These are phyloP conservation scores for Ramalina intermedia DNA, from an alignment of 495 filamentous ascomycete species.

Conservation along the genomic window DNA sequence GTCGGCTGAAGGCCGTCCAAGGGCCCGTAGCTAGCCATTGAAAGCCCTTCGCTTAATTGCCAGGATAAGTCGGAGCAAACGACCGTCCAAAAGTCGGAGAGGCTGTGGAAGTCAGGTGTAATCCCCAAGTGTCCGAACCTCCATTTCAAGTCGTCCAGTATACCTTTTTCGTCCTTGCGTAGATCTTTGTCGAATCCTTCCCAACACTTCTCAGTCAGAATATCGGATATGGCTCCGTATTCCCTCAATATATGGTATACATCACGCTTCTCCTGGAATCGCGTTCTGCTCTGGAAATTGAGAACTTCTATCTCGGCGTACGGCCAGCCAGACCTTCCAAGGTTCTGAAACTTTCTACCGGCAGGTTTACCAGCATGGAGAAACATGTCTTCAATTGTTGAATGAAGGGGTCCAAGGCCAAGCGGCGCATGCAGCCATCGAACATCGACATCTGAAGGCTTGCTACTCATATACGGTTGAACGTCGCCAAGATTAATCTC, in stretches of 20 bases:
- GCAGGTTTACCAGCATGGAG: background rate
- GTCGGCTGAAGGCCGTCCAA: constrained; percentile 2
- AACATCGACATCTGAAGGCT: background rate
- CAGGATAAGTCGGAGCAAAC: background rate
- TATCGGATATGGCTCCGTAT: background rate
- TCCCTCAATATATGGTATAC: background rate
- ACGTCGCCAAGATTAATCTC: constrained; percentile 1
- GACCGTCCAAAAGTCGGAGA: background rate
- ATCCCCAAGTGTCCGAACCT: constrained; percentile 1
- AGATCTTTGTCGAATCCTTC: background rate
- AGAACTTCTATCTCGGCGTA: constrained; percentile 1
- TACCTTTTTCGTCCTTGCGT: background rate
- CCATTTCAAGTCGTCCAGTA: constrained; percentile 4
- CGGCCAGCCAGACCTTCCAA: background rate
- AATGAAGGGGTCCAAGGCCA: constrained; percentile 3
- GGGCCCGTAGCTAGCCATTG: background rate
- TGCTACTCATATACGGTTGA: background rate
- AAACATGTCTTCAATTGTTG: constrained; percentile 5
- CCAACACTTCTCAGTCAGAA: background rate
- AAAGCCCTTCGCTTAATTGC: constrained; percentile 1
- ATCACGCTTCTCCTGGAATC: constrained; percentile 5
- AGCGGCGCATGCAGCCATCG: constrained; percentile 5
- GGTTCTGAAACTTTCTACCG: background rate
- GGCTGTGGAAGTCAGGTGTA: background rate
- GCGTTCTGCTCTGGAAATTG: background rate